These are phyloP conservation scores for Mycena amicta DNA, from an alignment of 768 basidiomycete genomes.

Conservation along the genomic window DNA sequence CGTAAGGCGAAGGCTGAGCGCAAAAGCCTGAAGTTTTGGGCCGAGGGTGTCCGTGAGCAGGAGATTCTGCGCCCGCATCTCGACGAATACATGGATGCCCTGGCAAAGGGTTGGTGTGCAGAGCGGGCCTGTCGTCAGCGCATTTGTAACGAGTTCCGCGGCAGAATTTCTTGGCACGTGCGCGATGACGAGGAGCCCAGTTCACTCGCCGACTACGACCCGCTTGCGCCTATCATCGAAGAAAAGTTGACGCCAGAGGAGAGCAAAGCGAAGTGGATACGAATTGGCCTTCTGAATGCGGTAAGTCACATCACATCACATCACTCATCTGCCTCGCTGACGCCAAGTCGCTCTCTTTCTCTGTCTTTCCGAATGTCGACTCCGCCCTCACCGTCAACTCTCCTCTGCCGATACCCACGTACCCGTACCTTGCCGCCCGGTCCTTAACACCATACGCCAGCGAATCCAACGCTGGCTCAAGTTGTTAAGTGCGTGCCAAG, in stretches of 20 bases:
- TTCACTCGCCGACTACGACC: neutral
- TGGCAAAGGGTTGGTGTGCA: neutral
- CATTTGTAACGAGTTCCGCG: slow-evolving; percentile 5
- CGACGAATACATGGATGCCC: neutral
- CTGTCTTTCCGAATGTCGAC: neutral
- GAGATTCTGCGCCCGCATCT: neutral
- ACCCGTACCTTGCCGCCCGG: no score
- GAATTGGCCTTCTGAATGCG: neutral
- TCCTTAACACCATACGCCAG: no score
- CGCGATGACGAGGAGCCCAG: slow-evolving; percentile 1
- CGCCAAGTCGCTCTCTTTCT: no score
- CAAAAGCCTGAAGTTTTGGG: slow-evolving; percentile 2
- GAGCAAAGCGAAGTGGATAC: neutral
- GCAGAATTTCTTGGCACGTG: neutral
- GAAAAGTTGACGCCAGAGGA: neutral
- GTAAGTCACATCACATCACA: slow-evolving; percentile 2
- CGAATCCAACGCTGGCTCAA: neutral
- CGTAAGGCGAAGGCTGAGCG: no score
- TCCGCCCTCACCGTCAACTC: no score
- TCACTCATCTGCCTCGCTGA: no score
- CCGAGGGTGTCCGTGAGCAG: neutral
- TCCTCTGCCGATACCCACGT: no score
- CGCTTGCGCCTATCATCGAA: neutral
- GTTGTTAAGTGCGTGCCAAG: no score
- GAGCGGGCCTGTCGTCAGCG: neutral